A percentile compares a stretch with the other conserved stretches of the same genome.
These are phyloP conservation scores for Malbranchea zuffiana DNA, from an alignment of 2,329 filamentous ascomycete genomes.

Conservation along the genomic window DNA sequence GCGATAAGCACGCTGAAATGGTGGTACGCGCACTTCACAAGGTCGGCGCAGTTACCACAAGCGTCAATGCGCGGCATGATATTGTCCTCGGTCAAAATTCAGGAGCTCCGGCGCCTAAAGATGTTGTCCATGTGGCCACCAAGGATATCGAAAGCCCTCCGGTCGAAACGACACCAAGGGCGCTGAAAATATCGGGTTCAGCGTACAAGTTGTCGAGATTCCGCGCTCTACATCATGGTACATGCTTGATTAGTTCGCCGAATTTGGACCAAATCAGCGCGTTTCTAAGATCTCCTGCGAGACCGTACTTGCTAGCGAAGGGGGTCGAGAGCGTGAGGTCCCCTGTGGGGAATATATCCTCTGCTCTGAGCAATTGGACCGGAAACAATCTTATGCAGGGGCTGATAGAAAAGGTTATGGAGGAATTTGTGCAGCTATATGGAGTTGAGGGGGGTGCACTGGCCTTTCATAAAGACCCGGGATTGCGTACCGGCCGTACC, in stretches of 20 bases:
- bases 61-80: constrained; percentile 85
- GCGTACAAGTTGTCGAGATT: constrained; percentile 83
- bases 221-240: constrained; percentile 83
- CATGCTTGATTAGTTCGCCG: constrained; percentile 68
- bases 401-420: constrained; percentile 45
- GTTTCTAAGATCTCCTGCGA: constrained; percentile 68
- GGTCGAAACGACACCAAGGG: constrained; percentile 23
- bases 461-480: constrained; percentile 25
- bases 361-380: constrained; percentile 40
- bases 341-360: constrained; percentile 64
- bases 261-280: constrained; percentile 59
- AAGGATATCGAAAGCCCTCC: constrained; percentile 37
- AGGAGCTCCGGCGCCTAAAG: constrained; percentile 13
- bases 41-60: constrained; percentile 40
- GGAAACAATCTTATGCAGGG: constrained; percentile 38
- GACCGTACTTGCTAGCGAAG: constrained; percentile 62
- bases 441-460: constrained; percentile 30
- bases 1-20: constrained; percentile 85
- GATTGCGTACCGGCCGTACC: constrained; percentile 25
- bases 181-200: constrained; percentile 79
- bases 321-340: constrained; percentile 90
- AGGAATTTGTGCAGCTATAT: constrained; percentile 60
- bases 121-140: constrained; percentile 23
- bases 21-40: constrained; percentile 66
- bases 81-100: constrained; percentile 60